These are phyloP conservation scores for Recurvomyces mirabilis DNA, from an alignment of 495 filamentous ascomycete species.

Conservation along the genomic window DNA sequence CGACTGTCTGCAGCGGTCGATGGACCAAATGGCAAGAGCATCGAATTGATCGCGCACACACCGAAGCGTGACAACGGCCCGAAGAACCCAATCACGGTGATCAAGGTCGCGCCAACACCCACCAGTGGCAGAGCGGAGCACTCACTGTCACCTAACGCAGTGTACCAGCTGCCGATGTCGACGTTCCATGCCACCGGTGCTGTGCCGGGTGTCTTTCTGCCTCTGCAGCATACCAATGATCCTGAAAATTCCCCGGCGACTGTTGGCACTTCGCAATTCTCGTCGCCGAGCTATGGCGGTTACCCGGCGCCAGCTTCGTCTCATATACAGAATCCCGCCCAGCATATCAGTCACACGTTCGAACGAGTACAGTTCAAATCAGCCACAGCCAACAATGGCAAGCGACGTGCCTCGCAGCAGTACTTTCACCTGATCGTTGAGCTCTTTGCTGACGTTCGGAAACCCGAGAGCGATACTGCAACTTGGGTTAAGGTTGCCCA, in stretches of 20 bases:
- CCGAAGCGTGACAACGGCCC: constrained; percentile 92
- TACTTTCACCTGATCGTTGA: constrained; percentile 90
- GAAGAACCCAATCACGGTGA: constrained; percentile 61
- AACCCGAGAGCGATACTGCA: constrained; percentile 23
- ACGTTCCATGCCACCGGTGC: constrained; percentile 23
- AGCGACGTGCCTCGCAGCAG: constrained; percentile 80
- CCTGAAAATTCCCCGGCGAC: background rate
- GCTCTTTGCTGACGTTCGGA: constrained; percentile 63
- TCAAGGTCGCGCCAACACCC: constrained; percentile 56
- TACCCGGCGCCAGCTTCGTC: background rate
- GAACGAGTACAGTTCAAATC: constrained; percentile 95
- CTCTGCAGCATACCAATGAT: constrained; percentile 14
- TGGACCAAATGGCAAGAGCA: constrained; percentile 59
- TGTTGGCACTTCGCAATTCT: background rate
- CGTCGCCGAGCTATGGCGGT: background rate
- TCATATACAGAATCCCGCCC: constrained; percentile 5
- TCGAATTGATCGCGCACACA: constrained; percentile 88
- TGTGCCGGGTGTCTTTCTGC: constrained; percentile 17
- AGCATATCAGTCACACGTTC: constrained; percentile 43
- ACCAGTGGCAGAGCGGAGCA: constrained; percentile 30
- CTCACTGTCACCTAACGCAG: constrained; percentile 10
- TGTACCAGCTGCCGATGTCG: constrained; percentile 12
- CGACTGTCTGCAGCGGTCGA: constrained; percentile 81
- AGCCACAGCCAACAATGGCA: constrained; percentile 93
- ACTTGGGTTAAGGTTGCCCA: constrained; percentile 69